phyloP scores from a whole-genome alignment of 169 alveolate genomes.

The Plasmodium gaboni region DNA sequence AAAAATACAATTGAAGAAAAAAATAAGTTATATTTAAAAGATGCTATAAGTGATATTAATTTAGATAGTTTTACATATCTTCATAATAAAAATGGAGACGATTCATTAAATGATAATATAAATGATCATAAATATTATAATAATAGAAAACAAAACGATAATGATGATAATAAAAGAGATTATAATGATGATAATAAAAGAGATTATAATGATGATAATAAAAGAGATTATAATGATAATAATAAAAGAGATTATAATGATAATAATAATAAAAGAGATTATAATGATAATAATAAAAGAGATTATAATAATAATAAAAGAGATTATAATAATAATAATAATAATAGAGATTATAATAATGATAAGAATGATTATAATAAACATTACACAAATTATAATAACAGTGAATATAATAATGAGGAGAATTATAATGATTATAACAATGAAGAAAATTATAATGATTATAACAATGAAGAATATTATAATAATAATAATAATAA shows the following conservation, averaged over 20 bases:
- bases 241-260: background rate
- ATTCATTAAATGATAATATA: no score
- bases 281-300: no score
- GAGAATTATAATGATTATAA: background rate
- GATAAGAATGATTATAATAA: background rate
- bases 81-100: no score
- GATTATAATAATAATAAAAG: background rate
- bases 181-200: no score
- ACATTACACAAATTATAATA: background rate
- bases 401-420: background rate
- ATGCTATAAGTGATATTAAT: no score
- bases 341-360: background rate
- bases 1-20: no score
- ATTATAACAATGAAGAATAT: background rate
- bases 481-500: conserved; percentile 1
- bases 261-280: no score
- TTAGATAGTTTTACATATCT: no score
- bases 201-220: background rate
- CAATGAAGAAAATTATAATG: background rate
- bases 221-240: background rate
- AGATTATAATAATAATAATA: background rate
- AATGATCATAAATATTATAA: no score
- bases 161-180: no score
- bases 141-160: no score
- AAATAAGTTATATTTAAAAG: no score